Conservation (phyloP, 176 grass and related monocot genomes). For the Chloris gayana region DNA sequence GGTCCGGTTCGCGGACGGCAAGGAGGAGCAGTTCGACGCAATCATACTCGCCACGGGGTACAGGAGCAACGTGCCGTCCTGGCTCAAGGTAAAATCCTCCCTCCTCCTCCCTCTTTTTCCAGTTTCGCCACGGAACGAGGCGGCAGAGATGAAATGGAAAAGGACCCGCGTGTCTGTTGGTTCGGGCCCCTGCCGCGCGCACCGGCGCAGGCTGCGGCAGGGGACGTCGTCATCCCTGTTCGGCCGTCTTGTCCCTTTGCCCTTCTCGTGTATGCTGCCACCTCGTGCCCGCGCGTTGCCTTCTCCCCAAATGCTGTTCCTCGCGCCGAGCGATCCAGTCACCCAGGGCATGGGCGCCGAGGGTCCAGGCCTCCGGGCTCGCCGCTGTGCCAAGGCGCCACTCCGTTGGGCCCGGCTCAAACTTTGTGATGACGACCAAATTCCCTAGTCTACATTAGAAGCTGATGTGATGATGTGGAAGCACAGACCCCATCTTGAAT, state of each 20-base stretch:
- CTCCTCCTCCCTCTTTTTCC: not conserved
- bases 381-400: not conserved
- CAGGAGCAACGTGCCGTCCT: constrained; percentile 94
- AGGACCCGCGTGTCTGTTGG: constrained; percentile 41
- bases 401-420: too few relatives aligned
- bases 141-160: not conserved
- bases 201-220: not conserved
- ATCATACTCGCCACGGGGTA: constrained; percentile 87
- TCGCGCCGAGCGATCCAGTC: constrained; percentile 34
- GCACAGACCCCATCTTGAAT: too few relatives aligned
- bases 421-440: too few relatives aligned
- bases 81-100: constrained; percentile 73
- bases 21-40: constrained; percentile 85
- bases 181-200: not conserved
- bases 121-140: not conserved
- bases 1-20: constrained; percentile 87
- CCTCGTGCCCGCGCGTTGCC: constrained; percentile 32
- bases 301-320: constrained; percentile 22
- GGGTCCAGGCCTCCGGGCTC: not conserved
- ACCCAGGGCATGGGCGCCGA: constrained; percentile 2
- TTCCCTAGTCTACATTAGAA: too few relatives aligned
- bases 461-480: too few relatives aligned
- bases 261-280: constrained; percentile 57
- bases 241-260: constrained; percentile 36
- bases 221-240: constrained; percentile 26